Evolutionary conservation across 1,284 basidiomycete species (phyloP).

Genomic region (Vanrija sp.): DNA sequence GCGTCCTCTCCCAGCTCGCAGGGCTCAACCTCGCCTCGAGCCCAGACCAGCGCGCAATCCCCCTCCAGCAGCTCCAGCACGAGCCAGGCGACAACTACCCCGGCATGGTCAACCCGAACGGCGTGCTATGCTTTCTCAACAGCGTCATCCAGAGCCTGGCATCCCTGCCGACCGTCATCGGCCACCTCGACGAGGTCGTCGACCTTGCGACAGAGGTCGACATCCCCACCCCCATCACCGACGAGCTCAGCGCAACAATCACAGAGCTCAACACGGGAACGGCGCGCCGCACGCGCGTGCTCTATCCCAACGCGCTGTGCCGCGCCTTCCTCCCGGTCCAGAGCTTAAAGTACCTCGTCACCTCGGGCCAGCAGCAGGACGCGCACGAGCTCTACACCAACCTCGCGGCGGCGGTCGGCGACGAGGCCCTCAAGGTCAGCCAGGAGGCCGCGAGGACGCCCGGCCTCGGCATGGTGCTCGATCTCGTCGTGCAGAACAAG

Average conservation of each 20-base stretch:
- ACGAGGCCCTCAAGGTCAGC: constrained; percentile 58
- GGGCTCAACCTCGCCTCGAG: not conserved
- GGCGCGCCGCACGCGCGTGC: constrained; percentile 54
- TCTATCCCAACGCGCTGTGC: constrained; percentile 69
- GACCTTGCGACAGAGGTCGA: constrained; percentile 68
- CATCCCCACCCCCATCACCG: constrained; percentile 74
- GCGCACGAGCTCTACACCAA: constrained; percentile 93
- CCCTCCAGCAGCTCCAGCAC: not conserved
- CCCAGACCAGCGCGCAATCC: too few species aligned
- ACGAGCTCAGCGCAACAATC: constrained; percentile 66
- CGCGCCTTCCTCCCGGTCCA: constrained; percentile 61
- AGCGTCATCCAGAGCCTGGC: constrained; percentile 85
- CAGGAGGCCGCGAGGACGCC: constrained; percentile 31
- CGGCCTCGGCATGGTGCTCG: constrained; percentile 12
- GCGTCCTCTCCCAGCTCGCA: constrained; percentile 1
- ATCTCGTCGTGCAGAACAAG: constrained; percentile 2
- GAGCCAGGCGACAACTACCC: constrained; percentile 55
- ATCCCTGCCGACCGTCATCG: constrained; percentile 70
- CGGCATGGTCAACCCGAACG: constrained; percentile 87
- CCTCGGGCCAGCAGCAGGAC: constrained; percentile 86
- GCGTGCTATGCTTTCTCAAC: constrained; percentile 93
- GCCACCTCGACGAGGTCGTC: constrained; percentile 68
- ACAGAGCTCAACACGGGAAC: constrained; percentile 70
- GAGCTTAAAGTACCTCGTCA: constrained; percentile 63
- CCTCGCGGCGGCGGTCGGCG: constrained; percentile 78